phyloP scores from a whole-genome alignment of 495 filamentous ascomycete species.

The Copromyces sp. region DNA sequence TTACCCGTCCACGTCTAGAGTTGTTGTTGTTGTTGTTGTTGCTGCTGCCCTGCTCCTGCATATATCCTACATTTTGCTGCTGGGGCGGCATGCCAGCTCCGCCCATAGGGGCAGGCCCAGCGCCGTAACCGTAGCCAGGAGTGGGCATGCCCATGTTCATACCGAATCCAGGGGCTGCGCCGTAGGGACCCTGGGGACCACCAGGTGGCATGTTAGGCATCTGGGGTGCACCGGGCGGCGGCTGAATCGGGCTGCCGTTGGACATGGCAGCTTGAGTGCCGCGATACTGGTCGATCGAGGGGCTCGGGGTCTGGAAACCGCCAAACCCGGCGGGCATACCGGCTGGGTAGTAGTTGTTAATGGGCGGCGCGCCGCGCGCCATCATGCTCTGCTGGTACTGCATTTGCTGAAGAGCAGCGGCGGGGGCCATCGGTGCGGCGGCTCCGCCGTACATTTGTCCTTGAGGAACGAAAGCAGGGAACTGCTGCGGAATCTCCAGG shows the following conservation, averaged over 20 bases:
- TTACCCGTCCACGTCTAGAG: constrained; percentile 43
- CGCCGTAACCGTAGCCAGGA: constrained; percentile 34
- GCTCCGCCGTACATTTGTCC: constrained; percentile 41
- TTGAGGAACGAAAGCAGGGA: constrained; percentile 40
- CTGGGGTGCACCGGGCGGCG: constrained; percentile 20
- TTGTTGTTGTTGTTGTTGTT: constrained; percentile 21
- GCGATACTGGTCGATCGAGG: constrained; percentile 40
- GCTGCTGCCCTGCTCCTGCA: constrained; percentile 30
- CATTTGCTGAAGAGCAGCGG: constrained; percentile 39
- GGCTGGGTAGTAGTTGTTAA: constrained; percentile 41
- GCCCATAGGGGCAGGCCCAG: constrained; percentile 10
- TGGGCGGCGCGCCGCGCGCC: constrained; percentile 37
- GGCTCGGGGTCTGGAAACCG: constrained; percentile 34
- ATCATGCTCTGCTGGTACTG: constrained; percentile 53
- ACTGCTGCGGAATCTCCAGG: constrained; percentile 45
- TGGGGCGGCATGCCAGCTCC: not conserved
- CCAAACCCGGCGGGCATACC: constrained; percentile 36
- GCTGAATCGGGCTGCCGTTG: constrained; percentile 40
- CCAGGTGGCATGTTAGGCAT: constrained; percentile 17
- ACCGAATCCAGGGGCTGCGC: constrained; percentile 38
- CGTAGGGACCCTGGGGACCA: constrained; percentile 22
- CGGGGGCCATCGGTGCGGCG: constrained; percentile 37
- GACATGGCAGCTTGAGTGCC: constrained; percentile 22
- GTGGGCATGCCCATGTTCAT: constrained; percentile 37
- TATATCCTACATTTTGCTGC: constrained; percentile 32